phyloP scores from a whole-genome alignment of 768 basidiomycete species.

The Pisolithus marmoratus region DNA sequence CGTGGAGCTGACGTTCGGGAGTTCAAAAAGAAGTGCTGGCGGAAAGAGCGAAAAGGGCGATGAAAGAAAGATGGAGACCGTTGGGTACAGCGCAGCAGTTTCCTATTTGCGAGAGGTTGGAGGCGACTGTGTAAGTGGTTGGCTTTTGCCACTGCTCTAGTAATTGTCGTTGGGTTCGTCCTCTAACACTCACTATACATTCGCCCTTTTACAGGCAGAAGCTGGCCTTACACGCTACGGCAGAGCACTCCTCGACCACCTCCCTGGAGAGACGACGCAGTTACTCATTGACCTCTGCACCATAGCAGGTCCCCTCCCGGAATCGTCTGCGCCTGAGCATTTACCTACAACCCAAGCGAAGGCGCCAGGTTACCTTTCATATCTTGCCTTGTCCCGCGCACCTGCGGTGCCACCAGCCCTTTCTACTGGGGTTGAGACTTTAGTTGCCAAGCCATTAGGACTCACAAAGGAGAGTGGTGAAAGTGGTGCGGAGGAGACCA shows the following conservation, averaged over 20 bases:
- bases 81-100: conserved; percentile 66
- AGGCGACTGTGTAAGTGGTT: conserved; percentile 61
- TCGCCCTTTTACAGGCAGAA: conserved; percentile 59
- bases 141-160: too few relatives aligned
- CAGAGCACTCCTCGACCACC: conserved; percentile 71
- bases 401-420: conserved; percentile 38
- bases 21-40: not conserved
- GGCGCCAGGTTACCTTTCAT: conserved; percentile 68
- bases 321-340: conserved; percentile 22
- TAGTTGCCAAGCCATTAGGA: not conserved
- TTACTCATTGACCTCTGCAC: conserved; percentile 92
- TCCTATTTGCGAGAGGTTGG: conserved; percentile 75
- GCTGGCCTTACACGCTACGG: conserved; percentile 85
- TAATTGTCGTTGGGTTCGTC: too few relatives aligned
- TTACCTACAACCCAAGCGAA: conserved; percentile 20
- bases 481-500: conserved; percentile 11
- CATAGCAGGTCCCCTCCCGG: conserved; percentile 45
- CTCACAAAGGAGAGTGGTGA: conserved; percentile 11
- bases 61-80: conserved; percentile 32
- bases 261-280: conserved; percentile 86
- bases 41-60: conserved; percentile 4
- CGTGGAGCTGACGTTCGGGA: conserved; percentile 1
- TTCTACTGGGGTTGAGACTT: conserved; percentile 23
- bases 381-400: conserved; percentile 67
- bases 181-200: not conserved